phyloP scores from a whole-genome alignment of 1,139 yeast genomes.

The Candida sp. region DNA sequence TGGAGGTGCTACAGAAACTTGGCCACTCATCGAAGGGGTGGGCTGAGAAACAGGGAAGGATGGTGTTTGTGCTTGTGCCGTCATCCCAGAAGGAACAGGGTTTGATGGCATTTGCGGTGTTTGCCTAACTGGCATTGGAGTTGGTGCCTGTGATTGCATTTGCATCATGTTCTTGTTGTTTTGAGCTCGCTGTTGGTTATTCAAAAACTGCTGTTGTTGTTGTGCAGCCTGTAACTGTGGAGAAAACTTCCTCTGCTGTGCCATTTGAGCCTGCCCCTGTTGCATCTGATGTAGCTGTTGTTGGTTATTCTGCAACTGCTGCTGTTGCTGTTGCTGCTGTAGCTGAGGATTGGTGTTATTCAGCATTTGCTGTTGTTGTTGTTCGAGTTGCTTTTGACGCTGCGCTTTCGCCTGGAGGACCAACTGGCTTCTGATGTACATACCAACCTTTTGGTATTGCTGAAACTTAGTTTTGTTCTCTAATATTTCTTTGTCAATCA shows the following conservation, averaged over 20 bases:
- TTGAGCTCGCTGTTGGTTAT: constrained; percentile 9
- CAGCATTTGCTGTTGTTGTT: constrained; percentile 6
- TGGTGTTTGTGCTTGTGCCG: constrained; percentile 29
- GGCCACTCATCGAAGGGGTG: constrained; percentile 9
- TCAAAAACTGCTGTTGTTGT: constrained; percentile 6
- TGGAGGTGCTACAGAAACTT: background rate
- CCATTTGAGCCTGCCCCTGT: constrained; percentile 10
- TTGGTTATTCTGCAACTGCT: constrained; percentile 8
- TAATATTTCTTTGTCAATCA: constrained; percentile 40
- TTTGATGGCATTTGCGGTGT: constrained; percentile 13
- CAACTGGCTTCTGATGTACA: constrained; percentile 43
- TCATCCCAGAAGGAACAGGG: constrained; percentile 3
- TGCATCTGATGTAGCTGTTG: constrained; percentile 8
- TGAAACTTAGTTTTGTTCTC: constrained; percentile 41
- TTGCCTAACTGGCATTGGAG: constrained; percentile 13
- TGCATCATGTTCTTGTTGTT: constrained; percentile 10
- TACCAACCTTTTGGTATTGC: constrained; percentile 44
- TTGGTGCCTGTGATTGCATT: constrained; percentile 12
- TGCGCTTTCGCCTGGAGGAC: constrained; percentile 35
- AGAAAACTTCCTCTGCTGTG: constrained; percentile 8
- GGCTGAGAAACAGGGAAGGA: constrained; percentile 10
- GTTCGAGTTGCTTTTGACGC: constrained; percentile 13
- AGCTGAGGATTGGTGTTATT: background rate
- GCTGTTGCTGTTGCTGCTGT: constrained; percentile 10
- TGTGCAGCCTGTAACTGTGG: constrained; percentile 10